Base-by-base conservation (phyloP, 1,284 basidiomycete genomes). In the Ustilago sp. region DNA sequence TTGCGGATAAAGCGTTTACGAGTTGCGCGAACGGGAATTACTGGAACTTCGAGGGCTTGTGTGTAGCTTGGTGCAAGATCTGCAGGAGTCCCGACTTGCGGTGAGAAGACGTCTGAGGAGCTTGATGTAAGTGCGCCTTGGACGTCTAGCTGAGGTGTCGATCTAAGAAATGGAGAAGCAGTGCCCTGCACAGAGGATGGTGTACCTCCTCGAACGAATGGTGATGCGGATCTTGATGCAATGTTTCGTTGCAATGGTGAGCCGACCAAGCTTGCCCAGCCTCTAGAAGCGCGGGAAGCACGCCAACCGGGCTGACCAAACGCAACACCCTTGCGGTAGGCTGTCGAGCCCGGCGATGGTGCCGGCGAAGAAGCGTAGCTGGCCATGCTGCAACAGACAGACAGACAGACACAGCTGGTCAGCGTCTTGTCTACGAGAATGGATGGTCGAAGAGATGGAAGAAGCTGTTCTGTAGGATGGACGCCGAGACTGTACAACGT, bases 251-350 rank as follows among this genome's bases (percentile, higher is more conserved):
- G 56, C n/a, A 68, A n/a, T 1, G 73, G 74, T 4, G 74, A 76
- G 8, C 63, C 68, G 32, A 63, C 23, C 45, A 63, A 17, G 41
- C 68, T 76, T 2, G 61, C 38, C 35, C 74, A 61, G 19, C 74
- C 68, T 31, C 67, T 58, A 50, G 74, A 71, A 31, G 65, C 68
- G 17, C 74, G 68, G 52, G 74, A 71, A 19, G 74, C 74, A 9
- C 68, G 63, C 74, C 74, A 76, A 15, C 74, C 74, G n/a, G 74
- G 74, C 56, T 76, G 68, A 39, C 74, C 74, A 63, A 76, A 76
- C 23, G 74, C 74, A 8, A 76, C 74, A 39, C 74, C 74, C 35
- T 76, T 76, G 61, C 74, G 74, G 28, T 76, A 76, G 7, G 74
- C 74, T 12, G 74, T 68, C 38, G 68, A 71, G 3, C 74, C 74